Percentiles rank a stretch among this genome's conserved stretches.
phyloP scores from a whole-genome alignment of 2,329 filamentous ascomycete species.

The Alternaria brassicae region DNA sequence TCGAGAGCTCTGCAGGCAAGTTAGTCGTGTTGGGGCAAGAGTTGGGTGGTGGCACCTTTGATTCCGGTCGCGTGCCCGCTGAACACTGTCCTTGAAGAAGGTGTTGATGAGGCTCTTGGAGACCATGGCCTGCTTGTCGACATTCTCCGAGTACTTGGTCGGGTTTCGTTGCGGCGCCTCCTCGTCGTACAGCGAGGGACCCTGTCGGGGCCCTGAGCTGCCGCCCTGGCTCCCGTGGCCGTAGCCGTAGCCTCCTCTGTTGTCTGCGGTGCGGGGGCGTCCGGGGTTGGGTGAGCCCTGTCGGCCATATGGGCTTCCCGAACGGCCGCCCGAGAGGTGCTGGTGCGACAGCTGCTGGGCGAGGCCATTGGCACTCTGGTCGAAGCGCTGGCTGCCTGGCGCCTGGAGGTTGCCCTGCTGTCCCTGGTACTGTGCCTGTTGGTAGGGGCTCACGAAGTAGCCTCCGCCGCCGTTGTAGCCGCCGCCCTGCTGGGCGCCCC shows the following conservation, averaged over 20 bases:
- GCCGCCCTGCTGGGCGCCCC: conserved; percentile 56
- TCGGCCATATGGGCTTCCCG: conserved; percentile 70
- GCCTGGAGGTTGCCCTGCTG: conserved; percentile 58
- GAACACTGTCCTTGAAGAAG: conserved; percentile 99
- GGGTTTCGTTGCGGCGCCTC: conserved; percentile 80
- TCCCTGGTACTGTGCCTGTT: conserved; percentile 56
- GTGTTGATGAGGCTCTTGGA: conserved; percentile 71
- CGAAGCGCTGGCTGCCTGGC: conserved; percentile 64
- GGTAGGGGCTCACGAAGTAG: conserved; percentile 61
- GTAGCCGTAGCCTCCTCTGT: conserved; percentile 64
- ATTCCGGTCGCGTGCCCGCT: conserved; percentile 92
- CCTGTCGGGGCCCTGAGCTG: conserved; percentile 69
- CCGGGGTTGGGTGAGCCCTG: conserved; percentile 74
- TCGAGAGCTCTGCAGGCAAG: conserved; percentile 76
- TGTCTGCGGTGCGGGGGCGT: conserved; percentile 84
- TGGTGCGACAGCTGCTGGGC: conserved; percentile 97
- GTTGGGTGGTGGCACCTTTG: conserved; percentile 71
- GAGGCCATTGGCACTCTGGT: conserved; percentile 87
- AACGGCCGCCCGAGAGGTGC: conserved; percentile 78
- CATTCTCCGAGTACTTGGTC: conserved; percentile 86
- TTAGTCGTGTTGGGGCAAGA: conserved; percentile 19
- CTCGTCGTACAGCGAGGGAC: conserved; percentile 62
- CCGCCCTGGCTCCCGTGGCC: conserved; percentile 72
- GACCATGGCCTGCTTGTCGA: conserved; percentile 74
- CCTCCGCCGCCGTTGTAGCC: conserved; percentile 42